Base-by-base conservation (phyloP, 2,329 filamentous ascomycete genomes). In the Lachnum nothofagi region DNA sequence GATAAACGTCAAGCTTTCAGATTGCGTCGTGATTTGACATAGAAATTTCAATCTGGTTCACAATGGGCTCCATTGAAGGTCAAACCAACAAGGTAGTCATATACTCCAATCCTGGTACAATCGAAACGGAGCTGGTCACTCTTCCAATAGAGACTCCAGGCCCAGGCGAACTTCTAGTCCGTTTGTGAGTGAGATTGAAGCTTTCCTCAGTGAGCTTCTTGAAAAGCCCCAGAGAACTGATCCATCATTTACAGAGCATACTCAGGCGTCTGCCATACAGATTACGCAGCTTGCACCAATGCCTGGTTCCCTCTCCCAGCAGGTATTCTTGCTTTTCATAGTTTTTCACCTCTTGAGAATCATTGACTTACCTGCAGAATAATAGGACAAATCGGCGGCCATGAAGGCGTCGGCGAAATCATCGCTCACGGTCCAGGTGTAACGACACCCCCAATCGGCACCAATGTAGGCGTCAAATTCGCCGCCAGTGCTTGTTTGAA, bases 401-500 rank as follows among this genome's bases (percentile, higher is more conserved):
- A 44, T 42, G 39, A 42, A 17, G 39, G 39, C 9, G 23, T 42
- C 22, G 39, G 39, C 5, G 22, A 10, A 6, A 16, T 42, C 5
- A 23, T 42, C 4, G 24, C 5, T 10, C 39, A 29, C n/a, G 39
- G 39, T 6, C 20, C 20, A 19, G 67, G 75, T 69, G 85, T 80
- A 73, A 73, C 69, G 48, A 73, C 70, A 1, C 73, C 85, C 1
- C 78, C 78, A 0, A 68, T 67, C 48, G 78, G 75, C 27, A 81
- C 78, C 54, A 72, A 81, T 2, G 83, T 86, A 1, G 83, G 83
- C 7, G 75, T 86, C 60, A 86, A 86, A 39, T 82, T 78, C 55
- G 66, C 73, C 38, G 68, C 68, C 6, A 74, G 75, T n/a, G 64
- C 70, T 22, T 78, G 80, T 51, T 25, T 16, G 10, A 34, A 8